Conservation (phyloP, 2,329 filamentous ascomycete species). For the Massarina eburnea region DNA sequence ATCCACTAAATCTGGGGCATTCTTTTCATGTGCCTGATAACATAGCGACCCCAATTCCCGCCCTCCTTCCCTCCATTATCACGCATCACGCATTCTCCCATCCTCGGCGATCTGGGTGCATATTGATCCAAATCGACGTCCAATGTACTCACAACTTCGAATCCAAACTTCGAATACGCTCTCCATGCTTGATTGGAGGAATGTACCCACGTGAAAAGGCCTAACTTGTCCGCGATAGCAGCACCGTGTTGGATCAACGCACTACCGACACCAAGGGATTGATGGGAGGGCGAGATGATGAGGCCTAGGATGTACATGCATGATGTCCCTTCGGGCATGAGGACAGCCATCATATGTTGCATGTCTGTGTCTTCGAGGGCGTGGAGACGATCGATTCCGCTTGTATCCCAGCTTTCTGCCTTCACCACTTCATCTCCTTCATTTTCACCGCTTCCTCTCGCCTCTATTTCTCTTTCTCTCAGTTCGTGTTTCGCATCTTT, state of each 20-base stretch:
- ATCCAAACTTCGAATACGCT: conserved; percentile 5
- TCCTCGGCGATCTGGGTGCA: neutral
- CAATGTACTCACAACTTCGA: conserved; percentile 3
- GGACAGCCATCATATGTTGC: neutral
- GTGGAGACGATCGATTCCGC: conserved; percentile 3
- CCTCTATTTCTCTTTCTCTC: neutral
- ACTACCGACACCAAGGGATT: conserved; percentile 3
- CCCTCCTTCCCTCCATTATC: neutral
- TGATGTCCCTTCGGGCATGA: conserved; percentile 2
- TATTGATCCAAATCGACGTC: conserved; percentile 5
- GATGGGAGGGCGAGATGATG: conserved; percentile 1
- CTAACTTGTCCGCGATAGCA: conserved; percentile 2
- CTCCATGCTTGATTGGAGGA: conserved; percentile 6
- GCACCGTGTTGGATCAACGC: conserved; percentile 4
- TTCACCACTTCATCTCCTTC: neutral
- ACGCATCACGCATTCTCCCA: neutral
- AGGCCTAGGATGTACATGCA: conserved; percentile 5
- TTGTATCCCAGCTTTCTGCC: no score
- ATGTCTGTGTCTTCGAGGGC: conserved; percentile 4
- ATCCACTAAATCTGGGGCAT: no score
- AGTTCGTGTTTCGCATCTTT: no score
- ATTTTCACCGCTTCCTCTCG: neutral
- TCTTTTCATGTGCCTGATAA: conserved; percentile 6
- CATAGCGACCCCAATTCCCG: conserved; percentile 6
- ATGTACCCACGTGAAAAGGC: conserved; percentile 10